Conservation (phyloP, 2,329 filamentous ascomycete genomes). For the Furcasterigmium furcatum region DNA sequence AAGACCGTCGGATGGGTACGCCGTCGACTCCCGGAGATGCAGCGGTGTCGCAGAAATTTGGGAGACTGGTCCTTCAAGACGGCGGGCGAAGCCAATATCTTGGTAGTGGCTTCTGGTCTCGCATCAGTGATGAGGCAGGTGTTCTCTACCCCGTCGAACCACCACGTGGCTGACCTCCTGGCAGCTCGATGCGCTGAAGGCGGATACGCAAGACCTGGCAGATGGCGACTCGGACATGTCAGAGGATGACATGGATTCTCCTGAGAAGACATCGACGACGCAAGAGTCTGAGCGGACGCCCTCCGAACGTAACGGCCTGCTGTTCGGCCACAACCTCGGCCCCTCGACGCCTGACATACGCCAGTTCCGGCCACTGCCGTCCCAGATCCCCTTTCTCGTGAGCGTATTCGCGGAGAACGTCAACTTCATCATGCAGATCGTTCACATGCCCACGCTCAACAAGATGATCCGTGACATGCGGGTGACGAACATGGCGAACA, state of each 20-base stretch:
- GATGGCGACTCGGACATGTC: conserved; percentile 31
- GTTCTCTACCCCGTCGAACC: conserved; percentile 9
- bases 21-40: conserved; percentile 5
- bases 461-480: conserved; percentile 33
- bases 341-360: conserved; percentile 23
- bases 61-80: conserved; percentile 43
- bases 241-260: conserved; percentile 28
- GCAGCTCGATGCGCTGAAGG: conserved; percentile 41
- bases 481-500: conserved; percentile 18
- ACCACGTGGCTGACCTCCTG: conserved; percentile 5
- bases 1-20: no score
- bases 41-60: conserved; percentile 36
- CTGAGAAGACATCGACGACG: conserved; percentile 22
- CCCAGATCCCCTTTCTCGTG: conserved; percentile 51
- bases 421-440: conserved; percentile 36
- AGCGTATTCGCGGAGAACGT: conserved; percentile 49
- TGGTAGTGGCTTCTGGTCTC: conserved; percentile 52
- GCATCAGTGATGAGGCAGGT: conserved; percentile 52
- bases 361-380: conserved; percentile 47
- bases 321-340: conserved; percentile 44
- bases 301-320: conserved; percentile 44
- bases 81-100: conserved; percentile 41
- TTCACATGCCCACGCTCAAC: conserved; percentile 42
- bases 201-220: conserved; percentile 28
- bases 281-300: conserved; percentile 37